These are phyloP conservation scores for Aspergillus tubingensis DNA, from an alignment of 2,329 filamentous ascomycete genomes.

Conservation along the genomic window DNA sequence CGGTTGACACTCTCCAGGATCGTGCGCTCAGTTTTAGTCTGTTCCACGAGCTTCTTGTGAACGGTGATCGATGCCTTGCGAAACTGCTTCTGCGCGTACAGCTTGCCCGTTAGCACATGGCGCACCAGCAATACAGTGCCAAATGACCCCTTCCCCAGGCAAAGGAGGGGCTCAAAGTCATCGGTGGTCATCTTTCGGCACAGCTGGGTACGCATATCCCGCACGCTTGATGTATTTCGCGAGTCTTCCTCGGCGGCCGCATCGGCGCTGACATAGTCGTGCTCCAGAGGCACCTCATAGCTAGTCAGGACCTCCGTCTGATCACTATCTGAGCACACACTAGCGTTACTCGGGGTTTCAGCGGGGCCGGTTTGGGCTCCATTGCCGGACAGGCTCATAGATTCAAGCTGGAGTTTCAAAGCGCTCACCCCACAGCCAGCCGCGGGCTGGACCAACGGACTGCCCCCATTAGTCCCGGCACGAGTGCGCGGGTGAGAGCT, in stretches of 20 bases:
- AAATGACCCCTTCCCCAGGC: constrained; percentile 93
- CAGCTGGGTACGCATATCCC: constrained; percentile 54
- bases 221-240: constrained; percentile 53
- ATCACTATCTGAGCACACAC: constrained; percentile 62
- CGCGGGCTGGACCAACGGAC: constrained; percentile 54
- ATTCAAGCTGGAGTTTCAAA: constrained; percentile 78
- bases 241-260: constrained; percentile 37
- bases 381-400: constrained; percentile 66
- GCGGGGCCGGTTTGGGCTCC: constrained; percentile 57
- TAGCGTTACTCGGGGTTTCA: constrained; percentile 57
- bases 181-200: constrained; percentile 84
- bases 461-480: constrained; percentile 38
- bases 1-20: constrained; percentile 95
- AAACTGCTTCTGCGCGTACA: constrained; percentile 98
- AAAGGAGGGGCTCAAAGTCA: constrained; percentile 88
- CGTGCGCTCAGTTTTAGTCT: constrained; percentile 93
- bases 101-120: constrained; percentile 79
- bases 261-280: constrained; percentile 77
- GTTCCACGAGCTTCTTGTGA: constrained; percentile 92
- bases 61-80: constrained; percentile 94
- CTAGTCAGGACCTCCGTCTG: constrained; percentile 72
- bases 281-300: constrained; percentile 81
- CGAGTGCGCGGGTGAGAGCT: constrained; percentile 33
- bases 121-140: constrained; percentile 93
- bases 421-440: constrained; percentile 73